Conservation (phyloP, 345 rosid species). For the Cardamine occulta region DNA sequence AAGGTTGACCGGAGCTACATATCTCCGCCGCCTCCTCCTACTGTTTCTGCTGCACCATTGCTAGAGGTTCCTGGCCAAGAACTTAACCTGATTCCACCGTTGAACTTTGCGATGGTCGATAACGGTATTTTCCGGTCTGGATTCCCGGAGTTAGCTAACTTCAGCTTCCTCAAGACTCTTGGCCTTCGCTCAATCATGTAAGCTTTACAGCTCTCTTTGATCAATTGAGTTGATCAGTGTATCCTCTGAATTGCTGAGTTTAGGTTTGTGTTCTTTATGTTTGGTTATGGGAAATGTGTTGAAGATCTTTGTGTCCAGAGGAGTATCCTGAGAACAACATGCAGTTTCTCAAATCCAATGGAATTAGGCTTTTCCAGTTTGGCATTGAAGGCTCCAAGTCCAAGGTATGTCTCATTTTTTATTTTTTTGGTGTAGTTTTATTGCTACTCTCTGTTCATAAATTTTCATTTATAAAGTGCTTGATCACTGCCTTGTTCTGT, state of each 20-base stretch:
- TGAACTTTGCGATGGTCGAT: conserved; percentile 93
- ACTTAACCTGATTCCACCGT: conserved; percentile 65
- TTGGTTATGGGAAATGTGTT: conserved; percentile 14
- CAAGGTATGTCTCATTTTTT: conserved; percentile 53
- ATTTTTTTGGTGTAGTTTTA: too few species aligned
- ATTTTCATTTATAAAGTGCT: not conserved
- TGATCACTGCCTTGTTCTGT: conserved; percentile 6
- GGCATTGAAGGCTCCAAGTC: conserved; percentile 89
- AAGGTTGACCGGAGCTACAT: conserved; percentile 54
- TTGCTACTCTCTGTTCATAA: not conserved
- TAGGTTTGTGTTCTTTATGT: conserved; percentile 23
- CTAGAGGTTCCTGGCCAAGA: conserved; percentile 50
- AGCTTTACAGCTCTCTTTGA: conserved; percentile 12
- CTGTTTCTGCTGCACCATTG: conserved; percentile 3
- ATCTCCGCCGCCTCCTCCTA: conserved; percentile 17
- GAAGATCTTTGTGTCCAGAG: conserved; percentile 92
- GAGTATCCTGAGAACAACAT: conserved; percentile 73
- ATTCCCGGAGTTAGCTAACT: conserved; percentile 86
- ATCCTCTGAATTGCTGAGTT: not conserved
- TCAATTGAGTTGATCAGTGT: not conserved
- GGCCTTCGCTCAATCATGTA: conserved; percentile 97
- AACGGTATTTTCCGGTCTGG: conserved; percentile 97
- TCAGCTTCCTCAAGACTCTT: conserved; percentile 82
- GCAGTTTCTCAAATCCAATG: conserved; percentile 80
- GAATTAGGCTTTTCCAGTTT: conserved; percentile 81